phyloP scores from a whole-genome alignment of 164 flowering plant genomes.

The Saururus chinensis region DNA sequence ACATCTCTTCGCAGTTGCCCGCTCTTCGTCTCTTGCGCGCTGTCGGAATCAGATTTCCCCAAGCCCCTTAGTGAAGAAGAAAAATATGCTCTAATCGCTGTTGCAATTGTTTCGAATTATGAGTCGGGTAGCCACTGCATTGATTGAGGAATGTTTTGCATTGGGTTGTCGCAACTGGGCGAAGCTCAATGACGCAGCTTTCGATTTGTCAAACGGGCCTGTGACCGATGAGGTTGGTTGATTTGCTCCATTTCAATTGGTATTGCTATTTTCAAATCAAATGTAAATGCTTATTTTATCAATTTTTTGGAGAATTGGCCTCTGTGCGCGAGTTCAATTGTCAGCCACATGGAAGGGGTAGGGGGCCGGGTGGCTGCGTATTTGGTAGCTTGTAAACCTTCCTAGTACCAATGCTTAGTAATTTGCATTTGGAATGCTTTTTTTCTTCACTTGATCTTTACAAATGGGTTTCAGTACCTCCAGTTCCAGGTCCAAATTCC shows the following conservation, averaged over 20 bases:
- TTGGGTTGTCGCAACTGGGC: conserved; percentile 5
- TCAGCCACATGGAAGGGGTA: too few relatives aligned
- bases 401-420: too few relatives aligned
- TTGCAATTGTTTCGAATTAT: conserved; percentile 3
- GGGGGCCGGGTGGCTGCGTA: too few relatives aligned
- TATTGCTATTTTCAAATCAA: too few relatives aligned
- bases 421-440: too few relatives aligned
- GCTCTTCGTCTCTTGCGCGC: conserved; percentile 6
- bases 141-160: conserved; percentile 14
- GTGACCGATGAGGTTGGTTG: conserved; percentile 60
- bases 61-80: conserved; percentile 62
- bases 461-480: too few relatives aligned
- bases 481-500: conserved; percentile 20
- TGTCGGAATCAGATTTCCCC: conserved; percentile 38
- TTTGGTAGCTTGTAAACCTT: too few relatives aligned
- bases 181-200: conserved; percentile 95
- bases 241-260: neutral
- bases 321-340: too few relatives aligned
- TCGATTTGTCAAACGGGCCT: conserved; percentile 82
- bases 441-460: too few relatives aligned
- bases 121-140: neutral
- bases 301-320: too few relatives aligned
- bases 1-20: neutral
- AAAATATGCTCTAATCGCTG: conserved; percentile 11
- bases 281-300: too few relatives aligned